Conservation (phyloP, 176 grass and related monocot species). For the Secale cereale region DNA sequence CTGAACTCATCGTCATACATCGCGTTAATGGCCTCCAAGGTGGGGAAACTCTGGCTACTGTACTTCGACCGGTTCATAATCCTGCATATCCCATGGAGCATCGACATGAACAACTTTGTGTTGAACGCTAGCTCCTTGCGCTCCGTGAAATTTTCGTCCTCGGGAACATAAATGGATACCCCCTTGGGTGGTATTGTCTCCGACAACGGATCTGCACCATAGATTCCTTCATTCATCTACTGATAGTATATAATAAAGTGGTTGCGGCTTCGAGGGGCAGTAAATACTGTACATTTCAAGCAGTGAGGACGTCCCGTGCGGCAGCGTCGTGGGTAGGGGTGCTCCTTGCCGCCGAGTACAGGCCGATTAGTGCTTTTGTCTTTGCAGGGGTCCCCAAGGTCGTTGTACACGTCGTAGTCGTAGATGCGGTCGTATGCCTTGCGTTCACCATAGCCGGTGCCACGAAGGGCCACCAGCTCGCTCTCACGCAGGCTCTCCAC, state of each 20-base stretch:
- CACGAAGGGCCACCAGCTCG: constrained; percentile 41
- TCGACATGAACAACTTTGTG: no score
- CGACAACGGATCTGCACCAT: not conserved
- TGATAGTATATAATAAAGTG: no score
- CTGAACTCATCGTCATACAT: constrained; percentile 37
- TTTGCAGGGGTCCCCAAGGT: constrained; percentile 48
- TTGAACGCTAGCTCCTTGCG: constrained; percentile 6
- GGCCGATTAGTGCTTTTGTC: constrained; percentile 1
- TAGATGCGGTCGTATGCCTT: constrained; percentile 32
- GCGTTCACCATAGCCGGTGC: constrained; percentile 31
- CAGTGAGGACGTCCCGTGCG: constrained; percentile 45
- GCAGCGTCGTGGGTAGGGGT: constrained; percentile 67
- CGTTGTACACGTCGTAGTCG: constrained; percentile 71
- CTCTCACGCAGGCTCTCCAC: constrained; percentile 23
- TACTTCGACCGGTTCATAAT: no score
- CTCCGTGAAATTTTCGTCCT: constrained; percentile 56
- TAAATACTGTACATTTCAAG: not conserved
- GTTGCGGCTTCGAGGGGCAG: no score
- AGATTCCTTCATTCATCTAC: no score
- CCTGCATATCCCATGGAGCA: no score
- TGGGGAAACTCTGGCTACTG: constrained; percentile 15
- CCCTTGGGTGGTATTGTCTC: not conserved
- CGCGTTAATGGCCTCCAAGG: constrained; percentile 43
- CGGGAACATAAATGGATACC: constrained; percentile 35
- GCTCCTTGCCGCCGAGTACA: constrained; percentile 47